Conservation (phyloP, 108 stramenopile genomes). For the Skeletonema grethae region DNA sequence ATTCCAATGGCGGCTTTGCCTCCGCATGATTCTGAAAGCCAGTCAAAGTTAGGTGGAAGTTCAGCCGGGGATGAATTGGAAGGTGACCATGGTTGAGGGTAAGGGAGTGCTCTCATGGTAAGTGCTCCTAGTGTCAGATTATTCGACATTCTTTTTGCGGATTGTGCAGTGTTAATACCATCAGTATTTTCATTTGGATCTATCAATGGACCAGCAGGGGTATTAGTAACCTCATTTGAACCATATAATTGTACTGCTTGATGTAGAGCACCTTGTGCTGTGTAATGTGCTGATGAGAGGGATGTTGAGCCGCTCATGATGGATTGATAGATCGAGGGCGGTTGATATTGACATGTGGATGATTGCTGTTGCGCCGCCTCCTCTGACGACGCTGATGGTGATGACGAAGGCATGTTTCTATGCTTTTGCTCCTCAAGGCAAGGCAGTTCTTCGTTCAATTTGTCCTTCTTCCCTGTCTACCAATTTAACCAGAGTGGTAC, state of each 20-base stretch:
- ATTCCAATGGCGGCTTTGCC: conserved; percentile 87
- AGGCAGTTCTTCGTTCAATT: too few species aligned
- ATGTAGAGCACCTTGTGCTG: conserved; percentile 67
- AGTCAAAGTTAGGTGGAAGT: conserved; percentile 83
- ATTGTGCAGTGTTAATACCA: background rate
- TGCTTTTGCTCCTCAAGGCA: too few species aligned
- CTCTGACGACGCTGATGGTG: background rate
- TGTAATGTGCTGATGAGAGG: conserved; percentile 61
- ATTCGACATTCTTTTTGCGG: background rate
- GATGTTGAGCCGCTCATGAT: conserved; percentile 58
- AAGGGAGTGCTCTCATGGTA: conserved; percentile 62
- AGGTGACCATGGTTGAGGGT: conserved; percentile 65
- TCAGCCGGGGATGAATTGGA: conserved; percentile 57
- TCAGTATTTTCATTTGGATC: background rate
- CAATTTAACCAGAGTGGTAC: too few species aligned
- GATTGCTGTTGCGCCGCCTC: background rate
- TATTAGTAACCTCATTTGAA: conserved; percentile 33
- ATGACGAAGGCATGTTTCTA: background rate
- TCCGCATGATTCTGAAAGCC: conserved; percentile 82
- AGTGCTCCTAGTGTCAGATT: conserved; percentile 29
- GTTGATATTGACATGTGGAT: background rate
- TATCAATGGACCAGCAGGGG: conserved; percentile 38
- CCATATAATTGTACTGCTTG: conserved; percentile 49
- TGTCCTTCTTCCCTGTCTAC: too few species aligned
- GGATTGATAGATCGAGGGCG: conserved; percentile 60